Base-by-base conservation (phyloP, 257 asterid species). In the Penstemon davidsonii region DNA sequence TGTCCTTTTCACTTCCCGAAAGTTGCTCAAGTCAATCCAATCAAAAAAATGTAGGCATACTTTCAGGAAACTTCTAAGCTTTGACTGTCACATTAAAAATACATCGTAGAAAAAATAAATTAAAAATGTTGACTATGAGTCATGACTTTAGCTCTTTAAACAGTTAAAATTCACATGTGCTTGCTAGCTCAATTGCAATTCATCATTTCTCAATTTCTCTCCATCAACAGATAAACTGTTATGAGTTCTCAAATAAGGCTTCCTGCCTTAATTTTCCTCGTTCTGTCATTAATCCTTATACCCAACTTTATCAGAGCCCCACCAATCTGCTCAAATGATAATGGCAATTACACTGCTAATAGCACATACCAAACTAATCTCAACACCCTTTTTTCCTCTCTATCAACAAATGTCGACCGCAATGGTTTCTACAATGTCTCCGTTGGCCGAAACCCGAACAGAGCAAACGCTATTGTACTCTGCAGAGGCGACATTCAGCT, bases 401-500 rank as follows among this genome's bases (percentile, higher is more conserved):
- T 79, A 5, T 39, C 76, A 4, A 49, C 62, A 33, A 74, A 71
- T 6, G 19, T 79, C 46, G 56, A 8, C 11, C 36, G 4, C 58
- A 7, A 51, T 12, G 83, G 83, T 1, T 79, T 82, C 77, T 60
- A 49, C 81, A 73, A 57, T 49, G 49, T 71, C 52, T 82, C 82
- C 4, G 12, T 18, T 2, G 83, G 83, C 4, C 70, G 56, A 54
- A 55, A 52, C n/a, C 7, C 19, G 0, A 76, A 79, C 12, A 59
- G 55, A 3, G 81, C 40, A 62, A 67, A 76, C 54, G 81, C 71
- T 13, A 0, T 60, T 42, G 80, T 43, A 10, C 55, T 79, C 57
- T 79, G 84, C 76, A 5, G 82, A 15, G 84, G 73, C 6, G 82
- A 82, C 12, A 4, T 62, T n/a, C 75, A 55, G 5, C 71, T 66